Evolutionary conservation across 169 alveolate species (phyloP).

Genomic region (Plasmodium reichenowi): DNA sequence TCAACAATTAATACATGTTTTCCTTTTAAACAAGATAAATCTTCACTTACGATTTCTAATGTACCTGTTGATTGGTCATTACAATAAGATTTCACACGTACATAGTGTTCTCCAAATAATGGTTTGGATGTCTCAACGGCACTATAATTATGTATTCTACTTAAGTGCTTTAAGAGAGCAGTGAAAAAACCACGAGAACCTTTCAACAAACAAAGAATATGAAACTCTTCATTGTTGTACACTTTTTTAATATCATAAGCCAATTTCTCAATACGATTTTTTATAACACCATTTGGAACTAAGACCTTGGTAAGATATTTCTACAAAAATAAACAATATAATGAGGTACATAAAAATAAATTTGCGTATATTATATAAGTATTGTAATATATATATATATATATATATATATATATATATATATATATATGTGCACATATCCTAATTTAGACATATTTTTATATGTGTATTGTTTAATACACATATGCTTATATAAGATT

Average conservation of each 20-base stretch:
- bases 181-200: conserved; percentile 85
- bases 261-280: conserved; percentile 58
- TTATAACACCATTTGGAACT: conserved; percentile 51
- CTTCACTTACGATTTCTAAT: conserved; percentile 78
- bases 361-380: neutral
- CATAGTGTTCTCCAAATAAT: conserved; percentile 80
- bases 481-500: too few relatives aligned
- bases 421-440: neutral
- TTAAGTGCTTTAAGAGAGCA: conserved; percentile 76
- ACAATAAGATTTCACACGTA: conserved; percentile 81
- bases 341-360: neutral
- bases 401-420: neutral
- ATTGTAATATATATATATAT: neutral
- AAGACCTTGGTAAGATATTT: conserved; percentile 32
- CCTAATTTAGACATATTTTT: neutral
- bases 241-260: conserved; percentile 79
- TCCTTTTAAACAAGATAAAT: conserved; percentile 78
- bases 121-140: conserved; percentile 20
- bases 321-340: neutral
- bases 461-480: neutral
- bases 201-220: conserved; percentile 82
- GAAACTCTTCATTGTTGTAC: conserved; percentile 79
- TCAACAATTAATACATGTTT: conserved; percentile 85
- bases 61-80: conserved; percentile 67
- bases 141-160: conserved; percentile 76